Evolutionary conservation across 2,329 filamentous ascomycete genomes (phyloP), one percentile per base, ranked within the genome.

Genomic region (Talaromyces piceae): DNA sequence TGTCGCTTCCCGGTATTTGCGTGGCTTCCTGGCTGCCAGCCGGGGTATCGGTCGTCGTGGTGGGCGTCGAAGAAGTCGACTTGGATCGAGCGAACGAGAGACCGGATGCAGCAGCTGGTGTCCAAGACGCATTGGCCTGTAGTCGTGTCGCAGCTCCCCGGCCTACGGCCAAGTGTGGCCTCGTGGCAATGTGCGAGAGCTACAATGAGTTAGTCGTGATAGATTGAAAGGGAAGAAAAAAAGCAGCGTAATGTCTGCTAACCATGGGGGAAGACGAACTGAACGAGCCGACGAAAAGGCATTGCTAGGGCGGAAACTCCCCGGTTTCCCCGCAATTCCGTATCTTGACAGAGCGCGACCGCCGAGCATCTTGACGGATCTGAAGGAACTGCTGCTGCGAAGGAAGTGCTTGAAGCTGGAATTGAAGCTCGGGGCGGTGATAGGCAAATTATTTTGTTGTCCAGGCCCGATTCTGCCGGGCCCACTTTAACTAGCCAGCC

Each of bases 291-390:
- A 65, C 62, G 68, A 63, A 50, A 59, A 58, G 26, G 64, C 64
- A 51, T 59, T 61, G 22, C 62, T 56, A 37, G 62, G 58, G 22
- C 58, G 53, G 54, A 59, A 52, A 50, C 63, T 57, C 54, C 59
- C 58, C 58, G 63, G 61, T 51, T 59, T 64, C 57, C 74, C 64
- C 57, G 72, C 67, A 49, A 72, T 70, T 61, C 67, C 65, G 53
- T 73, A 70, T 67, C 71, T 74, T 55, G 73, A 68, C 50, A 81
- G 60, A 58, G 77, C 75, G 73, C 74, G 74, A 58, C 76, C 76
- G 62, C 76, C 75, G 63, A 82, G 69, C 79, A 83, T 83, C 59
- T 33, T 49, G 47, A 27, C 51, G 41, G 33, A 9, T 37, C 37
- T 31, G 16, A 49, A 46, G 46, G 47, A 45, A 45, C 16, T 23